phyloP scores from a whole-genome alignment of 2,329 filamentous ascomycete species.

The Rasamsonia emersonii region DNA sequence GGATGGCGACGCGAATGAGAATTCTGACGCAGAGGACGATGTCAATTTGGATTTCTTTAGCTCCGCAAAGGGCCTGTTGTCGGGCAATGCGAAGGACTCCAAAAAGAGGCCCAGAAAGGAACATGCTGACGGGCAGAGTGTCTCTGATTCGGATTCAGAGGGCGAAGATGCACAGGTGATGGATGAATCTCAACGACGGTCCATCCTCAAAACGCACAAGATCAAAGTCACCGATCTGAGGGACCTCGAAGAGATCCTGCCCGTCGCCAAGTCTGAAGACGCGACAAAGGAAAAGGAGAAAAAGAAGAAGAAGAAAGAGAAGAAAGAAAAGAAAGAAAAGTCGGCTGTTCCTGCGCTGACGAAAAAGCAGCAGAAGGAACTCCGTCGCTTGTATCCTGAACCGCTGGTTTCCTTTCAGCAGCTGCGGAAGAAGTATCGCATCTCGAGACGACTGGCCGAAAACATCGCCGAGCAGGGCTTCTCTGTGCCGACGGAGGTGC shows the following conservation, averaged over 20 bases:
- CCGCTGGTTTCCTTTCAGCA: slow-evolving; percentile 71
- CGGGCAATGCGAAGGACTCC: slow-evolving; percentile 11
- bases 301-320: slow-evolving; percentile 48
- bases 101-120: slow-evolving; percentile 9
- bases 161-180: slow-evolving; percentile 29
- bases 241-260: slow-evolving; percentile 32
- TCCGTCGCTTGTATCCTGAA: slow-evolving; percentile 60
- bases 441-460: slow-evolving; percentile 62
- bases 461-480: slow-evolving; percentile 84
- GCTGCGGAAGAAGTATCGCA: slow-evolving; percentile 60
- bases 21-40: slow-evolving; percentile 15
- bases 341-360: slow-evolving; percentile 29
- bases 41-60: slow-evolving; percentile 30
- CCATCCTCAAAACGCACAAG: slow-evolving; percentile 68
- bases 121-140: slow-evolving; percentile 9
- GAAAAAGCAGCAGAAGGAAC: slow-evolving; percentile 43
- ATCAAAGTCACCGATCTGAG: slow-evolving; percentile 76
- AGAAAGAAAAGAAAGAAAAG: slow-evolving; percentile 41
- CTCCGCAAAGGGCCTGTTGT: slow-evolving; percentile 17
- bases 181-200: slow-evolving; percentile 63
- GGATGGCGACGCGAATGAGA: slow-evolving; percentile 16
- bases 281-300: slow-evolving; percentile 26
- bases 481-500: slow-evolving; percentile 82
- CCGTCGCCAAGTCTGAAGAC: no score
- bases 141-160: slow-evolving; percentile 14